A percentile compares a stretch with the other conserved stretches of the same genome.
These are phyloP conservation scores for Rhizopogon vinicolor DNA, from an alignment of 768 basidiomycete genomes.

Conservation along the genomic window DNA sequence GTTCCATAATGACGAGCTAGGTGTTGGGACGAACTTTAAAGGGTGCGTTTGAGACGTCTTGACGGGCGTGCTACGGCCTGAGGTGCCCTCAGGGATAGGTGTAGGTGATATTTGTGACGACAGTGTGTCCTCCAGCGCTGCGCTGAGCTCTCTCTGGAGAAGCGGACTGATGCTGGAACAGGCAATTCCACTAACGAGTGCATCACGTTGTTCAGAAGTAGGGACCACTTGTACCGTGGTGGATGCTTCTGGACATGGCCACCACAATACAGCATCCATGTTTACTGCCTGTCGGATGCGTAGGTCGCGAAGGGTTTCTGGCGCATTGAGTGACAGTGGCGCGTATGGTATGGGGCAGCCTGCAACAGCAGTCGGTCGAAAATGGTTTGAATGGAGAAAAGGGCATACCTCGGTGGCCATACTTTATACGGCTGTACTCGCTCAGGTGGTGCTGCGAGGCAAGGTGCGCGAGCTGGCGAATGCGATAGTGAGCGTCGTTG, in stretches of 20 bases:
- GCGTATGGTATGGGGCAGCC: constrained; percentile 56
- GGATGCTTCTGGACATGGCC: constrained; percentile 29
- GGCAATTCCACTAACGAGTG: constrained; percentile 12
- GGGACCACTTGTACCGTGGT: constrained; percentile 9
- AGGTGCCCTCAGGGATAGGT: constrained; percentile 2
- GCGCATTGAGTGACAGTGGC: constrained; percentile 60
- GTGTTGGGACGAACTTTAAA: constrained; percentile 58
- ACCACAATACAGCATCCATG: constrained; percentile 41
- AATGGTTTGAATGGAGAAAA: not conserved
- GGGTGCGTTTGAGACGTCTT: constrained; percentile 82
- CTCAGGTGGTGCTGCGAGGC: constrained; percentile 74
- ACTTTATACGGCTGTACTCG: constrained; percentile 68
- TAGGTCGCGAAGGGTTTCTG: constrained; percentile 51
- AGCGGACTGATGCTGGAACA: constrained; percentile 11
- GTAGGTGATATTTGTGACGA: constrained; percentile 22
- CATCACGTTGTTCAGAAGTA: constrained; percentile 17
- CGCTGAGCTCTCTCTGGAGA: constrained; percentile 46
- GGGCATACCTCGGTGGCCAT: constrained; percentile 40
- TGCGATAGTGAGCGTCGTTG: not conserved
- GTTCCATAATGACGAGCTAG: not conserved
- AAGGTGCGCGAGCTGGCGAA: constrained; percentile 43
- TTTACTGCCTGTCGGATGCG: constrained; percentile 44
- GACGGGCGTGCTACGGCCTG: constrained; percentile 16
- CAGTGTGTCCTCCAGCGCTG: constrained; percentile 47
- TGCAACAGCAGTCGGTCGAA: constrained; percentile 16